These are phyloP conservation scores for Dactylorhiza incarnata DNA, from an alignment of 106 monocot species.

Conservation along the genomic window DNA sequence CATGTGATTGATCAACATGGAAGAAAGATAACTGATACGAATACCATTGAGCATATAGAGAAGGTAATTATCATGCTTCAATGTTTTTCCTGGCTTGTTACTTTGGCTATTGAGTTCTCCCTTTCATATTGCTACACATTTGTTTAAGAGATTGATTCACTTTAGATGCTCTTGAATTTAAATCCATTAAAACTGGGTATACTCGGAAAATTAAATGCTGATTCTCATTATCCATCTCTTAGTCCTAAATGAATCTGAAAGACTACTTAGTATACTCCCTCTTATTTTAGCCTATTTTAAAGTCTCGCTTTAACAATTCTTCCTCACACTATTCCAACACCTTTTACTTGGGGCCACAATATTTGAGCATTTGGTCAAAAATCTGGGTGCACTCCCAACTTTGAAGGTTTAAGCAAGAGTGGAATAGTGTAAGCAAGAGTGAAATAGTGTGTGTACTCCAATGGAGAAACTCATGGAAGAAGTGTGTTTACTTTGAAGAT, in stretches of 20 bases:
- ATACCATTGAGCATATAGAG: conserved; percentile 70
- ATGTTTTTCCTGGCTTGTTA: not conserved
- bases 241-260: not conserved
- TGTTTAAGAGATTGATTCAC: not conserved
- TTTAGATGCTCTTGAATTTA: not conserved
- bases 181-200: not conserved
- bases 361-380: no score
- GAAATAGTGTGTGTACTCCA: no score
- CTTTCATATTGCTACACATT: not conserved
- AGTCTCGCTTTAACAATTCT: no score
- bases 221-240: not conserved
- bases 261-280: no score
- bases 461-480: no score
- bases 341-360: no score
- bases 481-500: no score
- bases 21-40: conserved; percentile 51
- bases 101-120: not conserved
- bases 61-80: conserved; percentile 21
- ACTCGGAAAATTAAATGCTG: not conserved
- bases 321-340: no score
- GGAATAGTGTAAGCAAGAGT: no score
- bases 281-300: no score
- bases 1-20: conserved; percentile 86
- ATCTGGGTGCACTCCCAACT: no score
- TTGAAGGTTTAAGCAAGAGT: no score